Evolutionary conservation across 2,329 filamentous ascomycete genomes (phyloP).

Genomic region (Didymella keratinophila): DNA sequence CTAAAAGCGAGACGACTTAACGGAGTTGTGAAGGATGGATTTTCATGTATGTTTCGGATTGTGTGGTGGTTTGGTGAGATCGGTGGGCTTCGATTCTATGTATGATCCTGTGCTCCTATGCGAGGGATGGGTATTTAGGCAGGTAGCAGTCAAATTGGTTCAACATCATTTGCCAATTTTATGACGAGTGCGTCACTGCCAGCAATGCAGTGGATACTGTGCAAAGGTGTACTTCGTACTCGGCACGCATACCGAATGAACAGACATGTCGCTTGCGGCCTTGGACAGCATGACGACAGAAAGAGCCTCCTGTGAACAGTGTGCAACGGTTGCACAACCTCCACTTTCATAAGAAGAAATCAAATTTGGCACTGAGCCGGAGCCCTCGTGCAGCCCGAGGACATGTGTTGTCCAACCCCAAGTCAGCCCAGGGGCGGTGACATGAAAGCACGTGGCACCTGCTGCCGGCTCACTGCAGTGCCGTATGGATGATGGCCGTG

Average conservation of each 20-base stretch:
- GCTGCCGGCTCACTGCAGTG: conserved; percentile 7
- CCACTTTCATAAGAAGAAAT: conserved; percentile 8
- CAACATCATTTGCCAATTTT: neutral
- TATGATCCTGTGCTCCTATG: conserved; percentile 21
- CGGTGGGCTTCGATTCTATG: conserved; percentile 13
- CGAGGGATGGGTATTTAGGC: conserved; percentile 16
- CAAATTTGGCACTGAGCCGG: conserved; percentile 11
- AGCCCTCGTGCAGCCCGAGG: conserved; percentile 11
- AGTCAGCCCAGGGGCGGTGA: conserved; percentile 10
- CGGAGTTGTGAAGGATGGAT: conserved; percentile 23
- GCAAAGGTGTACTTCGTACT: conserved; percentile 6
- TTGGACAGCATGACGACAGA: conserved; percentile 2
- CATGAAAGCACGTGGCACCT: conserved; percentile 19
- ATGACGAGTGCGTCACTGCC: neutral
- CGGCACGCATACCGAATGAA: conserved; percentile 2
- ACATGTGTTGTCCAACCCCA: conserved; percentile 2
- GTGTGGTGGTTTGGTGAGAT: conserved; percentile 17
- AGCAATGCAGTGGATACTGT: neutral
- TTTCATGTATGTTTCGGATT: conserved; percentile 36
- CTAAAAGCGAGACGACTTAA: conserved; percentile 15
- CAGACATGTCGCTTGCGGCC: conserved; percentile 7
- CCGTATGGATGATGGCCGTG: conserved; percentile 11
- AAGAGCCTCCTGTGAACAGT: conserved; percentile 9
- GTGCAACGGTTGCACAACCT: conserved; percentile 5
- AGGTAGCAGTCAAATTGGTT: conserved; percentile 17